phyloP scores from a whole-genome alignment of 208 protist species.

The Wallacemonas sp. region DNA sequence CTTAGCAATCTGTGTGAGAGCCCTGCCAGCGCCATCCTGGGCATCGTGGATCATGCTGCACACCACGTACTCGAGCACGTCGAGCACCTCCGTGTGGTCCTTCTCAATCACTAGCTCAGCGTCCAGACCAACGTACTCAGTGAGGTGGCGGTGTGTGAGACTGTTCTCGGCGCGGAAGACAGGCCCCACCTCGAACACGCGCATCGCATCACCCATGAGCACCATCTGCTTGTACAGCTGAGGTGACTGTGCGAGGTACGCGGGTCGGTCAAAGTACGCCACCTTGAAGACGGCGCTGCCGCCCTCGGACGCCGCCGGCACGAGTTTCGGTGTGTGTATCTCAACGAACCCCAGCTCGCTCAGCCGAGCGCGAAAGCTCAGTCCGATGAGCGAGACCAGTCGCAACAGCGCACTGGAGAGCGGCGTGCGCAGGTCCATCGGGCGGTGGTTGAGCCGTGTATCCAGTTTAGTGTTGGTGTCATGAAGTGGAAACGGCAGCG shows the following conservation, averaged over 20 bases:
- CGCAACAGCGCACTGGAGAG: constrained; percentile 93
- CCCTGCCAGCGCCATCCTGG: constrained; percentile 17
- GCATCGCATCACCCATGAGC: constrained; percentile 92
- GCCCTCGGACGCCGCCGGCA: constrained; percentile 78
- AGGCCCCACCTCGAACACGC: constrained; percentile 94
- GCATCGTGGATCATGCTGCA: constrained; percentile 93
- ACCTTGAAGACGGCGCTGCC: constrained; percentile 78
- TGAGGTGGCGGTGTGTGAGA: constrained; percentile 98
- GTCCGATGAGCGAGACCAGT: constrained; percentile 80
- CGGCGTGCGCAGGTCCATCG: constrained; percentile 96
- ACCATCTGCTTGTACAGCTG: constrained; percentile 99
- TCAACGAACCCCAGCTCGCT: constrained; percentile 92
- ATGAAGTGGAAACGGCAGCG: constrained; percentile 84
- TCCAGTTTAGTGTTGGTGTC: constrained; percentile 88
- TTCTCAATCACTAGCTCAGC: constrained; percentile 97
- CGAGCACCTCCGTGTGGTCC: constrained; percentile 96
- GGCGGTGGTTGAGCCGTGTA: constrained; percentile 95
- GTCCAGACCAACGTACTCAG: constrained; percentile 99
- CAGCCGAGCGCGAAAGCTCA: constrained; percentile 91
- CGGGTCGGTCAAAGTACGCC: constrained; percentile 75
- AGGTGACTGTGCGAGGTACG: constrained; percentile 98
- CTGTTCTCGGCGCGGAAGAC: constrained; percentile 99
- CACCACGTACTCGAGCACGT: constrained; percentile 93
- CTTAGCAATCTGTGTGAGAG: constrained; percentile 10
- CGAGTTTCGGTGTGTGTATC: constrained; percentile 99